Base-by-base conservation (phyloP, 495 filamentous ascomycete genomes). In the Annulohypoxylon maeteangense region DNA sequence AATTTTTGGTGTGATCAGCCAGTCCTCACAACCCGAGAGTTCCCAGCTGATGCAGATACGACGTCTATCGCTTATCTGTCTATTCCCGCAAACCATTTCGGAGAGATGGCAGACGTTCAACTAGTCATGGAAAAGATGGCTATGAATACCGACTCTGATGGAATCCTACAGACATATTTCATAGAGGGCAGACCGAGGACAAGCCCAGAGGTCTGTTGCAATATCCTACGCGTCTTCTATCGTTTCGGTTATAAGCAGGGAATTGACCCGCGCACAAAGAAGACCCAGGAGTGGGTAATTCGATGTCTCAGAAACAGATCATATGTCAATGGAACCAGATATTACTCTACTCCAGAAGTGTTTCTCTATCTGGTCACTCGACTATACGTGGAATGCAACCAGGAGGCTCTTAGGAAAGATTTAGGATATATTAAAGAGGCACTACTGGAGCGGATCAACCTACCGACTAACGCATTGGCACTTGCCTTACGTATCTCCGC, bases 61-160 rank as follows among this genome's bases (percentile, higher is more conserved):
- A 76, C 74, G 18, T 71, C 67, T 0, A 66, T 56, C 18, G 74
- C 74, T n/a, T 76, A 76, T 42, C 25, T 72, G n/a, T 71, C 67
- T 18, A 8, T 76, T n/a, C 64, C 68, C 1, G 1, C 34, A 23
- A 23, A 45, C 10, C 53, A 73, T 18, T 61, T 66, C 0, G 5
- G 22, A 1, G 7, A 25, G 4, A 22, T 70, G 2, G 70, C 70
- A 3, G 65, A 75, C 45, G 55, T 68, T 12, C 22, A 72, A 23
- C 12, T 63, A 10, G 64, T 72, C 38, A 22, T 67, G 14, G 63
- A 63, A 18, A 27, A 27, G 8, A 72, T 75, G 60, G 58, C 44
- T 18, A 23, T 29, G 10, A 77, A 77, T 47, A 7, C 45, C 1
- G 60, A 65, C 25, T 42, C 23, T 4, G 66, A 73, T 29, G 75